Evolutionary conservation across 2,329 filamentous ascomycete genomes (phyloP).

Genomic region (Gremmenia infestans): DNA sequence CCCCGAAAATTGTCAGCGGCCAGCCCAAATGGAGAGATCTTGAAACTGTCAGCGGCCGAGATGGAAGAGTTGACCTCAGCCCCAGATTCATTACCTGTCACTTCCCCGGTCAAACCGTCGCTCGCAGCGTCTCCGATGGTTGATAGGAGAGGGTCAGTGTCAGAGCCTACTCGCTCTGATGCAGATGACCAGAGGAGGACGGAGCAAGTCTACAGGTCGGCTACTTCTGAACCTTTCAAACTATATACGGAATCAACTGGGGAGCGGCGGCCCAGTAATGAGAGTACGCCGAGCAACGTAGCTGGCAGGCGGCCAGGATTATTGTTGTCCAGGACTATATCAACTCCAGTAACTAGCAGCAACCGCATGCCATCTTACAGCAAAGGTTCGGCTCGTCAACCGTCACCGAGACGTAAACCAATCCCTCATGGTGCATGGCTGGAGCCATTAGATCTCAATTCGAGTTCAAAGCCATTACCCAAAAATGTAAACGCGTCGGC

Average conservation of each 20-base stretch:
- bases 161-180: conserved; percentile 16
- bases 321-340: conserved; percentile 24
- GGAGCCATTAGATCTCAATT: conserved; percentile 26
- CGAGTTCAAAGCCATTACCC: conserved; percentile 8
- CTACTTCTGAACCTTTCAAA: conserved; percentile 12
- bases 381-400: conserved; percentile 19
- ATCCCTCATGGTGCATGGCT: conserved; percentile 17
- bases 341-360: conserved; percentile 17
- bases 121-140: conserved; percentile 27
- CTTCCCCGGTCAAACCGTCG: conserved; percentile 36
- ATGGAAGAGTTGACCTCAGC: conserved; percentile 54
- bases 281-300: conserved; percentile 12
- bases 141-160: conserved; percentile 11
- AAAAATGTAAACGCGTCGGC: conserved; percentile 8
- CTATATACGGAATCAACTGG: conserved; percentile 4
- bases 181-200: conserved; percentile 11
- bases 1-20: conserved; percentile 21
- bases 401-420: conserved; percentile 27
- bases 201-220: conserved; percentile 7
- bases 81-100: conserved; percentile 54
- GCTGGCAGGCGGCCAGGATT: conserved; percentile 21
- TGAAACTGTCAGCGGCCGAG: conserved; percentile 52
- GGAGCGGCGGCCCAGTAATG: conserved; percentile 15
- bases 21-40: conserved; percentile 36
- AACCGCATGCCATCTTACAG: conserved; percentile 20